Evolutionary conservation across 192 early-diverging fungal genomes (phyloP).

Genomic region (Endogone sp.): DNA sequence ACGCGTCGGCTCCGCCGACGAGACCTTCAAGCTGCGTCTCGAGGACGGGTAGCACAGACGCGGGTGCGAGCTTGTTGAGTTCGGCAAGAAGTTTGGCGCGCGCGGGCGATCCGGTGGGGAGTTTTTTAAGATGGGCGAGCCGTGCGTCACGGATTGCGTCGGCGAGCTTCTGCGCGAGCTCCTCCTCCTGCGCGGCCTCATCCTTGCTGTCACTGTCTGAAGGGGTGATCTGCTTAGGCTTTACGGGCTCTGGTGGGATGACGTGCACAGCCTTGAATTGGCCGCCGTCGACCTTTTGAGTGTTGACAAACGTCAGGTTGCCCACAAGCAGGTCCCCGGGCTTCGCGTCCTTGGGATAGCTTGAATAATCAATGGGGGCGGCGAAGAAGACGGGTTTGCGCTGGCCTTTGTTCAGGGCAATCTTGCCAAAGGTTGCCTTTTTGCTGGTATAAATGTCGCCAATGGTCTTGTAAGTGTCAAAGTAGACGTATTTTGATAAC

Average conservation of each 20-base stretch:
- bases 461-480: constrained; percentile 51
- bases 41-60: constrained; percentile 47
- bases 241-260: constrained; percentile 40
- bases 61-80: constrained; percentile 46
- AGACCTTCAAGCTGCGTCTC: constrained; percentile 53
- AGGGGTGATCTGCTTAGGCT: constrained; percentile 35
- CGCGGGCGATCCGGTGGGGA: constrained; percentile 47
- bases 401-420: constrained; percentile 47
- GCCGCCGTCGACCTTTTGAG: constrained; percentile 40
- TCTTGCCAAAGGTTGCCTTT: constrained; percentile 37
- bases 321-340: constrained; percentile 81
- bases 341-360: constrained; percentile 64
- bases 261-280: constrained; percentile 44
- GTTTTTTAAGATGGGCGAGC: constrained; percentile 79
- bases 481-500: constrained; percentile 48
- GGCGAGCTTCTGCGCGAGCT: constrained; percentile 40
- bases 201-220: constrained; percentile 24
- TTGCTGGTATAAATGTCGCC: constrained; percentile 46
- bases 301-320: constrained; percentile 48
- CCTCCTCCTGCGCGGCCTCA: constrained; percentile 47
- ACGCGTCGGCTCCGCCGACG: constrained; percentile 23
- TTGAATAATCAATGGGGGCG: constrained; percentile 39
- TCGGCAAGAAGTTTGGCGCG: constrained; percentile 49
- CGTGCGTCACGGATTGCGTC: constrained; percentile 78
- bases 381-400: constrained; percentile 52